Evolutionary conservation across 2,329 filamentous ascomycete genomes (phyloP).

Genomic region (Talaromyces sp.): DNA sequence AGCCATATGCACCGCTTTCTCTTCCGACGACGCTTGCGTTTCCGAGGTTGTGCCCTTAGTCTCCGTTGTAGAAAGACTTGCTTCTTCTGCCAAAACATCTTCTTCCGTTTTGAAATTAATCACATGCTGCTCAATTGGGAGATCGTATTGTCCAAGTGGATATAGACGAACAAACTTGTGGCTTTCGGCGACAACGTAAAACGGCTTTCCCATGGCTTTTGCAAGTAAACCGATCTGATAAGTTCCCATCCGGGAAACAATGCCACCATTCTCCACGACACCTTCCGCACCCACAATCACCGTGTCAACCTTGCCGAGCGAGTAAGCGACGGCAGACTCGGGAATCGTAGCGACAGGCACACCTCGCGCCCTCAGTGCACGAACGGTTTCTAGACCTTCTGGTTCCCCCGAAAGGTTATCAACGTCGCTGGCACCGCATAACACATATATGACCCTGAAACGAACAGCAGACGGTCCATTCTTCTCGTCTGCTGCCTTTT

Average conservation of each 20-base stretch:
- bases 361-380: constrained; percentile 63
- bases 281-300: constrained; percentile 69
- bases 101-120: constrained; percentile 64
- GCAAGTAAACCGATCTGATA: constrained; percentile 83
- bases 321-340: constrained; percentile 71
- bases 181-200: constrained; percentile 89
- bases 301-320: constrained; percentile 67
- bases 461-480: constrained; percentile 53
- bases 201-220: constrained; percentile 64
- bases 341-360: constrained; percentile 79
- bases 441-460: constrained; percentile 80
- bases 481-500: constrained; percentile 64
- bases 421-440: constrained; percentile 35
- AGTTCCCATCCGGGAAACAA: constrained; percentile 80
- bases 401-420: constrained; percentile 35
- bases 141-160: constrained; percentile 72
- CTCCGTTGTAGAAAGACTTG: constrained; percentile 19
- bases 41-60: constrained; percentile 8
- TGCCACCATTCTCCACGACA: constrained; percentile 87
- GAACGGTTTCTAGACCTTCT: constrained; percentile 68
- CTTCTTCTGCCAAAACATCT: constrained; percentile 46
- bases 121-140: constrained; percentile 73
- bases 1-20: constrained; percentile 16
- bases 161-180: constrained; percentile 94
- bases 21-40: constrained; percentile 5